These are phyloP conservation scores for Aspergillus avenaceus DNA, from an alignment of 495 filamentous ascomycete species.

Conservation along the genomic window DNA sequence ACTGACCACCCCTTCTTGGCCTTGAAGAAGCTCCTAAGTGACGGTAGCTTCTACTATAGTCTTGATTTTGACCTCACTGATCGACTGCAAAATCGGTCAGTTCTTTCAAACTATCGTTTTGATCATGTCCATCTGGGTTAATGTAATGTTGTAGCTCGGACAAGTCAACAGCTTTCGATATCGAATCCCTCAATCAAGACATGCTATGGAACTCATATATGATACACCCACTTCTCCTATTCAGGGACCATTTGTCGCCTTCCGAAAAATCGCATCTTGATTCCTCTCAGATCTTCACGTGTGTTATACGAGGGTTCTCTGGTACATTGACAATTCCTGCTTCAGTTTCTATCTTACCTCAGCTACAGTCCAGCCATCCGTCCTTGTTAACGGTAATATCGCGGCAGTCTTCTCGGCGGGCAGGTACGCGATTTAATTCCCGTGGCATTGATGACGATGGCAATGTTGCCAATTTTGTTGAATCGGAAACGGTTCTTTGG, in stretches of 20 bases:
- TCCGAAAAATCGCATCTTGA: slow-evolving; percentile 74
- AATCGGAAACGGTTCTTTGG: slow-evolving; percentile 66
- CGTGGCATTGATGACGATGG: slow-evolving; percentile 97
- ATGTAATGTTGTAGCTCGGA: slow-evolving; percentile 41
- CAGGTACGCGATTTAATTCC: slow-evolving; percentile 93
- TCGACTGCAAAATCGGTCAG: slow-evolving; percentile 84
- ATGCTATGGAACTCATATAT: slow-evolving; percentile 98
- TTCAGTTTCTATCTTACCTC: slow-evolving; percentile 47
- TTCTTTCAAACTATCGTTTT: slow-evolving; percentile 1
- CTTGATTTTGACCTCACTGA: slow-evolving; percentile 95
- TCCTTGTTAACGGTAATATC: slow-evolving; percentile 86
- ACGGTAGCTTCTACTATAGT: slow-evolving; percentile 98
- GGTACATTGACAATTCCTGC: slow-evolving; percentile 78
- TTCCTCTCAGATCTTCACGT: slow-evolving; percentile 81
- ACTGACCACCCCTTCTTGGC: slow-evolving; percentile 85
- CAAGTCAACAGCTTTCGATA: slow-evolving; percentile 61
- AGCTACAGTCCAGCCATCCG: slow-evolving; percentile 60
- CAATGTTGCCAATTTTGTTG: slow-evolving; percentile 90
- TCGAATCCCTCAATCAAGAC: slow-evolving; percentile 78
- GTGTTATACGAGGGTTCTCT: slow-evolving; percentile 90
- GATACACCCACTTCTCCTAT: slow-evolving; percentile 86
- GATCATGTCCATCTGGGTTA: slow-evolving; percentile 41
- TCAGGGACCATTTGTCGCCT: slow-evolving; percentile 72
- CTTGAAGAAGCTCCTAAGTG: slow-evolving; percentile 83
- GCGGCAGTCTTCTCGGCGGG: slow-evolving; percentile 82